These are phyloP conservation scores for Penicillium maclennaniae DNA, from an alignment of 495 filamentous ascomycete species.

Conservation along the genomic window DNA sequence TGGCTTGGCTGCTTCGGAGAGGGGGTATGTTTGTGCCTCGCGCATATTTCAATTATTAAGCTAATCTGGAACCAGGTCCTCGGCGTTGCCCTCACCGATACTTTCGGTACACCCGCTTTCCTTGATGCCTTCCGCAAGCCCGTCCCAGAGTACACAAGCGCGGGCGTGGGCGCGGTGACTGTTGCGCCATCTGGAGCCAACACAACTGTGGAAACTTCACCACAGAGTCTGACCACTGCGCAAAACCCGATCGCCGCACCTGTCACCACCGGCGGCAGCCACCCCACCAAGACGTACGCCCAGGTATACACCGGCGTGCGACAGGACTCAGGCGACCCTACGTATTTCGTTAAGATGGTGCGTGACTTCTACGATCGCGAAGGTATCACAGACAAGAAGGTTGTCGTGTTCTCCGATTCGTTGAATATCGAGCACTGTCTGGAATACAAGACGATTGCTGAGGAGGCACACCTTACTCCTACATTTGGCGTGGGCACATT, in stretches of 20 bases:
- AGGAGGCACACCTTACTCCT: constrained; percentile 73
- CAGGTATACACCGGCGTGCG: constrained; percentile 82
- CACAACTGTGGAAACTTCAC: constrained; percentile 4
- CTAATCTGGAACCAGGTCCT: constrained; percentile 53
- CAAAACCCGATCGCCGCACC: constrained; percentile 23
- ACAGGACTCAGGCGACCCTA: constrained; percentile 92
- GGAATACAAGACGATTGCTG: constrained; percentile 78
- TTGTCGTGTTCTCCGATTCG: constrained; percentile 95
- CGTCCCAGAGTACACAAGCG: constrained; percentile 30
- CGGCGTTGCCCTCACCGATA: constrained; percentile 93
- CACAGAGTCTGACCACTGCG: constrained; percentile 27
- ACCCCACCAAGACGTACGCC: constrained; percentile 61
- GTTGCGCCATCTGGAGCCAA: constrained; percentile 23
- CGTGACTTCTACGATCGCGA: constrained; percentile 77
- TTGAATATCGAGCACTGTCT: constrained; percentile 87
- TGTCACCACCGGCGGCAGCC: constrained; percentile 4
- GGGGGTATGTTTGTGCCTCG: constrained; percentile 50
- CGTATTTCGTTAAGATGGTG: constrained; percentile 75
- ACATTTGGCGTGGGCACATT: constrained; percentile 93
- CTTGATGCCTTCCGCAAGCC: constrained; percentile 75
- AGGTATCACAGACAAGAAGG: constrained; percentile 78
- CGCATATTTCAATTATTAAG: neutral
- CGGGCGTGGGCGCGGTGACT: constrained; percentile 28
- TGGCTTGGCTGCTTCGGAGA: constrained; percentile 92
- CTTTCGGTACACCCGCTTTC: constrained; percentile 91